Conservation (phyloP, 441 rosid genomes). For the Biscutella laevigata region DNA sequence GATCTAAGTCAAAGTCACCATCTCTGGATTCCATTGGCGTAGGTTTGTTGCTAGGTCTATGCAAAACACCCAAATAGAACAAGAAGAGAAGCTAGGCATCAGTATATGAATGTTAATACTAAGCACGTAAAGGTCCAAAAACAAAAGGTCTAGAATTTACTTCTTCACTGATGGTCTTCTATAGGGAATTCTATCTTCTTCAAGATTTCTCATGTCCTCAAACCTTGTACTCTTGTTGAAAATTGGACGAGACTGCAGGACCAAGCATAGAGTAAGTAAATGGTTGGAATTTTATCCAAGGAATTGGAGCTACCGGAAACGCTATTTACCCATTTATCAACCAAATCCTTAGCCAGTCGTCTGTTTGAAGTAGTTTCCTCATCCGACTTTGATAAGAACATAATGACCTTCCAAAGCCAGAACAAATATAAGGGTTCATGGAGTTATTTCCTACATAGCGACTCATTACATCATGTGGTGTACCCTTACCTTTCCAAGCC, state of each 20-base stretch:
- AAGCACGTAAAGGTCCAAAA: background rate
- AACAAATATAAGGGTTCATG: background rate
- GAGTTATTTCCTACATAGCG: background rate
- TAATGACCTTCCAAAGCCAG: slow-evolving; percentile 56
- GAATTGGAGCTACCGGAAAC: background rate
- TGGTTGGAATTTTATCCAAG: background rate
- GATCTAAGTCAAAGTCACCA: slow-evolving; percentile 80
- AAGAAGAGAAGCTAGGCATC: slow-evolving; percentile 5
- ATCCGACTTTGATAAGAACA: slow-evolving; percentile 92
- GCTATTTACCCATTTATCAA: slow-evolving; percentile 83
- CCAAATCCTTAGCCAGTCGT: slow-evolving; percentile 92
- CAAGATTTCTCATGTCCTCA: slow-evolving; percentile 78
- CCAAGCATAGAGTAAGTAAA: slow-evolving; percentile 12
- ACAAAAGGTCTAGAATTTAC: slow-evolving; percentile 27
- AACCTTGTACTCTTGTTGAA: slow-evolving; percentile 96
- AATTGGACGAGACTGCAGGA: slow-evolving; percentile 86
- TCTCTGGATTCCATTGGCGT: slow-evolving; percentile 71
- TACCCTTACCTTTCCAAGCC: slow-evolving; percentile 81
- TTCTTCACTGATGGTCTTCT: slow-evolving; percentile 71
- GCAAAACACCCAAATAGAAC: slow-evolving; percentile 4
- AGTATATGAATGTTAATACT: slow-evolving; percentile 13
- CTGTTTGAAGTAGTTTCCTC: slow-evolving; percentile 92
- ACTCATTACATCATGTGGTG: background rate
- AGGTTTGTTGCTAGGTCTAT: slow-evolving; percentile 61
- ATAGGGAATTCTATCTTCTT: slow-evolving; percentile 64